phyloP scores from a whole-genome alignment of 768 basidiomycete genomes.

The Podaxis carcinomalis region DNA sequence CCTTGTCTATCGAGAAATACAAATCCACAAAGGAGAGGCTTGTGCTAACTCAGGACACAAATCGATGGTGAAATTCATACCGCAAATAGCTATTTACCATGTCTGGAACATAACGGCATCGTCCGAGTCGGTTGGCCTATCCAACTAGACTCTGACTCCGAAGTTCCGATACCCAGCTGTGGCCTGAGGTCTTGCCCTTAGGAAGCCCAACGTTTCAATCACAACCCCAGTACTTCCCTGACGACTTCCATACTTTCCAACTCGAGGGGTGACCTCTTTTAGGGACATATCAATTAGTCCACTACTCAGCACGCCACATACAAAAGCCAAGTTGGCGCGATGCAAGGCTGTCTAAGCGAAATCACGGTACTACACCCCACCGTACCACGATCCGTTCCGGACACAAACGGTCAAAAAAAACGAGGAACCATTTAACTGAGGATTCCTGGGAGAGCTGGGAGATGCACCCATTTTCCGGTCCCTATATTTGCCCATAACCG shows the following conservation, averaged over 20 bases:
- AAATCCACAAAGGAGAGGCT: not conserved
- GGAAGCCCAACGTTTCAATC: not conserved
- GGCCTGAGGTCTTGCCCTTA: not conserved
- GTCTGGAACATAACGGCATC: conserved; percentile 1
- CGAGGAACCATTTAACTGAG: not conserved
- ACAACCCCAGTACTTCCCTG: conserved; percentile 3
- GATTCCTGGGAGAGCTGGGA: not conserved
- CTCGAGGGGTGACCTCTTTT: not conserved
- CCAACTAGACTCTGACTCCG: not conserved
- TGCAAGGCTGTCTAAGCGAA: not conserved
- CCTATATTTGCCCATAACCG: conserved; percentile 2
- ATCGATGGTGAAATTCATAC: not conserved
- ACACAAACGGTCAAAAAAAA: not conserved
- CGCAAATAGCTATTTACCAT: not conserved
- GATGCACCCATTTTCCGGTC: conserved; percentile 1
- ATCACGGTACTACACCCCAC: not conserved
- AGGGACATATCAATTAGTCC: not conserved
- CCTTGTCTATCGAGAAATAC: not conserved
- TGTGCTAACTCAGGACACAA: not conserved
- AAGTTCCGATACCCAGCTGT: not conserved
- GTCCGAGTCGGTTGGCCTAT: not conserved
- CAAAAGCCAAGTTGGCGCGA: not conserved
- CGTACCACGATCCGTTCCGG: not conserved
- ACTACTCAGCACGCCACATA: not conserved
- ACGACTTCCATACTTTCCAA: not conserved